Base-by-base conservation (phyloP, 805 yeast species). In the Ogataea paraovalis region DNA sequence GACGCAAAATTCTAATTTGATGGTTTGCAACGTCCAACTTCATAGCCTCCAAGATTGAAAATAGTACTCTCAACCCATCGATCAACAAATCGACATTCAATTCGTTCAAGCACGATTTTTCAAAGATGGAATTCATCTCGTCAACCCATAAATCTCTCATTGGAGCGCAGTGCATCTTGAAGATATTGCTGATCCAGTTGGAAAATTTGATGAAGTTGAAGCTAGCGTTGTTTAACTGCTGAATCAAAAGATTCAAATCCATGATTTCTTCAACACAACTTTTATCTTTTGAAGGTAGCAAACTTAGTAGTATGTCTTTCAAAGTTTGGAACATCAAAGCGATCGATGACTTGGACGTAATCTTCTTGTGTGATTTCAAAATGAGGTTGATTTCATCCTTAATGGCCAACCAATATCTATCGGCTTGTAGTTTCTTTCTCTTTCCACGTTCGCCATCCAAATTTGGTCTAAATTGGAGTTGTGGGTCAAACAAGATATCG, bases 11-110 rank as follows among this genome's bases (percentile, higher is more conserved):
- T 55, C 96, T 76, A 46, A 92, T 87, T 68, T 91, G 97, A 62
- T 91, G 96, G 67, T 91, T 91, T 14, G 97, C 96, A 47, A 90
- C 94, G 61, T 92, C 97, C 52, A 91, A 73, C 65, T 91, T 92
- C 96, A 91, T 90, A 10, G 96, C 92, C 65, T 91, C 97, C 53
- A 92, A 72, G 48, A 92, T 85, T 49, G 86, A 83, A 61, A 91
- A 88, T 8, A 87, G 76, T 65, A 83, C 77, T 47, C 90, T 75
- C 45, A 92, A 69, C 1, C 95, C 97, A 30, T 82, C 87, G 27
- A 87, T 85, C 37, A 90, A 70, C 51, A 74, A 72, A 4, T 68
- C 52, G 4, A 76, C 52, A 34, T 57, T 49, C 7, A 54, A 32
- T 12, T 43, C 14, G 23, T 43, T 58, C 52, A 46, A 20, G 38